phyloP scores from a whole-genome alignment of 2,329 filamentous ascomycete species.

The Paraconiothyrium sp. region DNA sequence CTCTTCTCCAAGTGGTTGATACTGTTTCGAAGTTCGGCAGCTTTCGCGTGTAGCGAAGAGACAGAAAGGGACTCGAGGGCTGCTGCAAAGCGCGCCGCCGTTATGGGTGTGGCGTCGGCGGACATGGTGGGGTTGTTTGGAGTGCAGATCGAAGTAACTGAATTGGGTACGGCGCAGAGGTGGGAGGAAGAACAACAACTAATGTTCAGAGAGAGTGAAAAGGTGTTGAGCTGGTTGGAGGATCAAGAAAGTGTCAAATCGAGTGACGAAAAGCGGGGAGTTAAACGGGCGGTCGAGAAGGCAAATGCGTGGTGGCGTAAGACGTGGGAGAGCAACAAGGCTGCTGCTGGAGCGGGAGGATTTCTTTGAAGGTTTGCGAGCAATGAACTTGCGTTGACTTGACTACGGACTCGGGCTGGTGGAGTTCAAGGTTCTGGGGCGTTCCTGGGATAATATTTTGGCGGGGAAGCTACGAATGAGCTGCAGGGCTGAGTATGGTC shows the following conservation, averaged over 20 bases:
- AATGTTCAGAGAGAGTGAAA: slow-evolving; percentile 12
- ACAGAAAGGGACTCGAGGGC: slow-evolving; percentile 74
- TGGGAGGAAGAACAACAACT: slow-evolving; percentile 3
- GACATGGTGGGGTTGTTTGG: slow-evolving; percentile 61
- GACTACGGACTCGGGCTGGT: neutral
- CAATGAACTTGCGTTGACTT: neutral
- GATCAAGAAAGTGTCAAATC: slow-evolving; percentile 15
- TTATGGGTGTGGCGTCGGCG: slow-evolving; percentile 69
- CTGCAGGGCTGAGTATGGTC: slow-evolving; percentile 15
- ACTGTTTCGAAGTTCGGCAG: slow-evolving; percentile 78
- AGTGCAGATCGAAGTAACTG: slow-evolving; percentile 7
- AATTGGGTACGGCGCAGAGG: slow-evolving; percentile 5
- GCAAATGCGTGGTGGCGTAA: slow-evolving; percentile 14
- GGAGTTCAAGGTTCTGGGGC: neutral
- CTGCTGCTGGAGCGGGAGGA: slow-evolving; percentile 1
- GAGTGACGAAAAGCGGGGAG: slow-evolving; percentile 14
- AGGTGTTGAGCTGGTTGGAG: slow-evolving; percentile 16
- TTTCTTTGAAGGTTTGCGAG: slow-evolving; percentile 1
- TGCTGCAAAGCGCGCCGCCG: slow-evolving; percentile 69
- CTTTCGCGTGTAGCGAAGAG: slow-evolving; percentile 75
- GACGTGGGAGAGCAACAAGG: slow-evolving; percentile 13
- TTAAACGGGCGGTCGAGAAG: slow-evolving; percentile 10
- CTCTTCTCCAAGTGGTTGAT: slow-evolving; percentile 78
- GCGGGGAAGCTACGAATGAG: slow-evolving; percentile 15
- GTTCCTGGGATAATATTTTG: slow-evolving; percentile 4